Evolutionary conservation across 2,329 filamentous ascomycete species (phyloP), one percentile per base, ranked within the genome.

Genomic region (Diaporthe sp.): DNA sequence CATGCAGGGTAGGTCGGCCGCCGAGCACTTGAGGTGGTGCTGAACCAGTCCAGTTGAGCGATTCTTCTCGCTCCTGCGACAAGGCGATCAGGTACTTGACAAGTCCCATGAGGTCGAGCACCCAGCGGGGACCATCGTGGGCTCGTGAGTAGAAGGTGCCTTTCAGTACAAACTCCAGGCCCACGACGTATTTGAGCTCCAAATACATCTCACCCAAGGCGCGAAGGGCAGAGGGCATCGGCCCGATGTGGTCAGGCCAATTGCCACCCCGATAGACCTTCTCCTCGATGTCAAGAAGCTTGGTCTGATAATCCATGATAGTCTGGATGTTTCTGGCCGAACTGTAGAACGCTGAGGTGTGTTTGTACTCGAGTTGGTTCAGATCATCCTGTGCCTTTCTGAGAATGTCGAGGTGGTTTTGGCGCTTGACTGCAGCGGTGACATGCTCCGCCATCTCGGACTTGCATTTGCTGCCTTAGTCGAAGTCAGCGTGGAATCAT

Each of bases 221-320:
- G 42, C 75, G 75, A 19, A 77, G 79, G 12, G 77, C 75, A 6
- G 70, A 63, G 0, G 81, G 80, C 55, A 82, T 65, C 12, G 81
- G 81, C 51, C 81, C 80, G 42, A 81, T 72, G 56, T 78, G 74
- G 32, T 77, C 76, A 2, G 80, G 79, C 81, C 81, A 82, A 17
- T 74, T 19, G 69, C 76, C 71, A 50, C 39, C 72, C 8, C 75
- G 75, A 30, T 78, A 76, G 25, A 73, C 75, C n/a, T 55, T 63
- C 27, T 66, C 15, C 56, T 75, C 72, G 68, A 78, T 70, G 47
- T 70, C 75, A n/a, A 71, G 72, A 13, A 81, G 55, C 44, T 70
- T 61, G 19, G 70, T 75, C 42, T 79, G 77, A 63, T 78, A 71
- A 0, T 50, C 51, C 25, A 75, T 27, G 25, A 78, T 71, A 17